These are phyloP conservation scores for Gremmenia infestans DNA, from an alignment of 2,329 filamentous ascomycete genomes.

Conservation along the genomic window DNA sequence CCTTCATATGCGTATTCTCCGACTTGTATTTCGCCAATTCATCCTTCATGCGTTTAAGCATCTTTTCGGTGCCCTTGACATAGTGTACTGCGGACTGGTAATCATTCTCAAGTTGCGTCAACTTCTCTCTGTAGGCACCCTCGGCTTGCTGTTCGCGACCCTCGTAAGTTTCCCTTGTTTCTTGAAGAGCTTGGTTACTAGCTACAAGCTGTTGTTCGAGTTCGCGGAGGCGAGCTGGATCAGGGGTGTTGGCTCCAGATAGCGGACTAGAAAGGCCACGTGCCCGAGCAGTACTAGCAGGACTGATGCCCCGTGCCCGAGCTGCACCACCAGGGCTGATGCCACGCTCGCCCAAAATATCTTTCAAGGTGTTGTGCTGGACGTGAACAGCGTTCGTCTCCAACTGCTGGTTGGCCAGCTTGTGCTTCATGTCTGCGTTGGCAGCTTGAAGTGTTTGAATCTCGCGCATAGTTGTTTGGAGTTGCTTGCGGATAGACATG, in stretches of 20 bases:
- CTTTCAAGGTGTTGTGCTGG: slow-evolving; percentile 89
- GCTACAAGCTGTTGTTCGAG: slow-evolving; percentile 82
- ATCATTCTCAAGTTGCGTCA: slow-evolving; percentile 90
- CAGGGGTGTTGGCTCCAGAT: slow-evolving; percentile 71
- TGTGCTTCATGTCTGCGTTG: slow-evolving; percentile 76
- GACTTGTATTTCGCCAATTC: slow-evolving; percentile 90
- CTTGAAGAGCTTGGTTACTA: slow-evolving; percentile 75
- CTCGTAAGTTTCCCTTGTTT: slow-evolving; percentile 73
- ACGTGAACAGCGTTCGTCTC: slow-evolving; percentile 92
- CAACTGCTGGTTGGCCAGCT: slow-evolving; percentile 79
- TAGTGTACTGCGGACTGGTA: slow-evolving; percentile 98
- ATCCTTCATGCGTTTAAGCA: slow-evolving; percentile 97
- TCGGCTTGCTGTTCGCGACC: slow-evolving; percentile 83
- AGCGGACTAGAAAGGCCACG: slow-evolving; percentile 69
- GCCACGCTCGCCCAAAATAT: slow-evolving; percentile 83
- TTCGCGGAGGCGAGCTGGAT: slow-evolving; percentile 72
- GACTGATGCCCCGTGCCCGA: slow-evolving; percentile 76
- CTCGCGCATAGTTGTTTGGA: slow-evolving; percentile 80
- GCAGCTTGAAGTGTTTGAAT: slow-evolving; percentile 74
- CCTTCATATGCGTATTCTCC: slow-evolving; percentile 76
- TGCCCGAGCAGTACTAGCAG: slow-evolving; percentile 65
- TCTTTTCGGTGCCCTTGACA: slow-evolving; percentile 97
- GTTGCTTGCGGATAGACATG: slow-evolving; percentile 80
- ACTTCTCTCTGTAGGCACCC: slow-evolving; percentile 82
- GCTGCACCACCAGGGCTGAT: slow-evolving; percentile 71